Percentiles rank a stretch among this genome's conserved stretches.
phyloP scores from a whole-genome alignment of 129 eudicot genomes.

The Rutidosis leptorrhynchoides region DNA sequence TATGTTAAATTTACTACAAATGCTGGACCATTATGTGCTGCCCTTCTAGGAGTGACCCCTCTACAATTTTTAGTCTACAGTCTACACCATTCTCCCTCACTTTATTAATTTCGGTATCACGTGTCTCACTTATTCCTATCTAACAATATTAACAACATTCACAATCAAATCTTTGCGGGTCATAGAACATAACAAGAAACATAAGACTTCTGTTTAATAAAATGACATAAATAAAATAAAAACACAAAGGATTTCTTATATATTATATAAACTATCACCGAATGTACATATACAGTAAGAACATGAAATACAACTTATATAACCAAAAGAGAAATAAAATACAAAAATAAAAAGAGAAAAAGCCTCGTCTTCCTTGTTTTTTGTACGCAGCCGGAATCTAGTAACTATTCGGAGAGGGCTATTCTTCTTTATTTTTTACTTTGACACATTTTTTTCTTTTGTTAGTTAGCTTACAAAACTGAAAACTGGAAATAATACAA shows the following conservation, averaged over 20 bases:
- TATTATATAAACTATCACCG: background rate
- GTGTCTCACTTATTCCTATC: background rate
- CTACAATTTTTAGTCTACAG: background rate
- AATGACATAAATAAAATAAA: background rate
- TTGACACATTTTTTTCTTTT: conserved; percentile 22
- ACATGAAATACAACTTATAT: conserved; percentile 16
- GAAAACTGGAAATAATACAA: conserved; percentile 16
- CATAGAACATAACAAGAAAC: background rate
- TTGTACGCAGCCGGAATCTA: conserved; percentile 51
- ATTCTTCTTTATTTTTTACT: conserved; percentile 18
- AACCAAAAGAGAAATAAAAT: conserved; percentile 11
- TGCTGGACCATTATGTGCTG: conserved; percentile 38
- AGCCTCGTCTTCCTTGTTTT: conserved; percentile 43
- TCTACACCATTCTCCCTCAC: background rate
- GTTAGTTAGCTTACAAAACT: conserved; percentile 27
- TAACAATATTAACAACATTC: background rate
- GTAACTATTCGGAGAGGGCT: conserved; percentile 77
- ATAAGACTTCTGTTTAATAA: background rate
- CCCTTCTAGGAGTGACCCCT: conserved; percentile 21
- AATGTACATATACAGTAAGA: background rate
- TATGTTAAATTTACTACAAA: conserved; percentile 37
- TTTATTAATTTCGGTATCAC: conserved; percentile 9
- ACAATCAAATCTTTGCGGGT: background rate
- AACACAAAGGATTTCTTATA: background rate
- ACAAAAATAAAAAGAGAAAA: conserved; percentile 13